Conservation (phyloP, 768 basidiomycete species). For the Nevesoporus exiguus region DNA sequence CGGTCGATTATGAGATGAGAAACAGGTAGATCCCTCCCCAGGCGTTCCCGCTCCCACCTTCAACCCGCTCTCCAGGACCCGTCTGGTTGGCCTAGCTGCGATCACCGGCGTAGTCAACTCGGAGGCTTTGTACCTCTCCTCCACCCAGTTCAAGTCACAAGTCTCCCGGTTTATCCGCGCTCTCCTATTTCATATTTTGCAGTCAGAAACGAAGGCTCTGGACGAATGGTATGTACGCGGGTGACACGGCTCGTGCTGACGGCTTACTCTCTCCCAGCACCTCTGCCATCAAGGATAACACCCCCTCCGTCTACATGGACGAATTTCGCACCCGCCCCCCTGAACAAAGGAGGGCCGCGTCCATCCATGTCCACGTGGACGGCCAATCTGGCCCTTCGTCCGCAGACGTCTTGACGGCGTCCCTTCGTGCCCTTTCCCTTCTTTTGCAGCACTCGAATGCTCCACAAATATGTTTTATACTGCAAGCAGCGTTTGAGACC, state of each 20-base stretch:
- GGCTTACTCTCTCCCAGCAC: slow-evolving; percentile 39
- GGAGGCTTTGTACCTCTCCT: slow-evolving; percentile 75
- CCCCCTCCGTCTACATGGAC: slow-evolving; percentile 73
- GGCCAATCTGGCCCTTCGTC: slow-evolving; percentile 81
- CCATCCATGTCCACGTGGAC: slow-evolving; percentile 84
- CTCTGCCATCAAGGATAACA: slow-evolving; percentile 59
- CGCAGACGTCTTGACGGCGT: slow-evolving; percentile 70
- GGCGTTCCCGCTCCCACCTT: not conserved
- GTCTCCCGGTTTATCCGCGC: slow-evolving; percentile 68
- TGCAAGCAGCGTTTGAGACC: slow-evolving; percentile 69
- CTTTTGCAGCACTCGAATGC: slow-evolving; percentile 76
- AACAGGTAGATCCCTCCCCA: slow-evolving; percentile 55
- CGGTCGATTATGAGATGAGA: slow-evolving; percentile 62
- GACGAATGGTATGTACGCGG: slow-evolving; percentile 57
- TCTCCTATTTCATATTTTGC: slow-evolving; percentile 62
- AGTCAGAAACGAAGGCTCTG: slow-evolving; percentile 55
- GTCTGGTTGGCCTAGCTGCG: slow-evolving; percentile 83
- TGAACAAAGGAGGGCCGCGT: slow-evolving; percentile 79
- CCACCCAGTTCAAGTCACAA: slow-evolving; percentile 69
- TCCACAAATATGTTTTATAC: slow-evolving; percentile 64
- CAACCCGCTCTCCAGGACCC: slow-evolving; percentile 48
- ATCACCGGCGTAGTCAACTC: slow-evolving; percentile 78
- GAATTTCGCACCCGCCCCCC: slow-evolving; percentile 82
- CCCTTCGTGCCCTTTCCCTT: slow-evolving; percentile 66
- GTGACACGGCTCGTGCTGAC: not conserved